Evolutionary conservation across 75 land plant genomes (phyloP).

Genomic region (Sequoiadendron giganteum): DNA sequence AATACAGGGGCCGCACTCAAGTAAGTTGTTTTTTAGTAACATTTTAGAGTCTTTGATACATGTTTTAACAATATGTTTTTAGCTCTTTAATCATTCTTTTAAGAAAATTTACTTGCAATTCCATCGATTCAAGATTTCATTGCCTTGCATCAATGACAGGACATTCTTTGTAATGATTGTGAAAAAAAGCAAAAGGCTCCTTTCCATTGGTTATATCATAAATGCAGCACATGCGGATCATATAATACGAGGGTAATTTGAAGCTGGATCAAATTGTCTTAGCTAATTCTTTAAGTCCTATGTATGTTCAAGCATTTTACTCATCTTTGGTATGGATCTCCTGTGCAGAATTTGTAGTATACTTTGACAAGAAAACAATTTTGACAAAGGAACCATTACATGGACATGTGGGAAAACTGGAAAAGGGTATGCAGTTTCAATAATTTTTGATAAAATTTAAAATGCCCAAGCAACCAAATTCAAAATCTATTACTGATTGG

Average conservation of each 20-base stretch:
- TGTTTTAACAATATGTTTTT: neutral
- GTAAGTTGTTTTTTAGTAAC: slow-evolving; percentile 18
- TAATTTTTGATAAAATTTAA: too few relatives aligned
- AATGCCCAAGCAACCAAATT: neutral
- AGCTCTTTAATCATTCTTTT: neutral
- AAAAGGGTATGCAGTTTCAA: neutral
- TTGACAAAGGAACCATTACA: neutral
- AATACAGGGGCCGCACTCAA: slow-evolving; percentile 54
- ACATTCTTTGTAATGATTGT: slow-evolving; percentile 77
- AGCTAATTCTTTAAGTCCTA: neutral
- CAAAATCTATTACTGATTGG: neutral
- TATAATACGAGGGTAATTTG: slow-evolving; percentile 72
- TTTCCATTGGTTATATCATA: slow-evolving; percentile 79
- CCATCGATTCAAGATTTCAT: neutral
- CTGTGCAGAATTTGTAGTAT: slow-evolving; percentile 1
- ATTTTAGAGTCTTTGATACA: neutral
- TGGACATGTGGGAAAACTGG: neutral
- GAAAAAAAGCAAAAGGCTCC: slow-evolving; percentile 56
- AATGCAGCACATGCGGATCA: slow-evolving; percentile 71
- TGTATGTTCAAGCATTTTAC: neutral
- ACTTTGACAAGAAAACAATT: neutral
- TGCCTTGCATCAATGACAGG: slow-evolving; percentile 27
- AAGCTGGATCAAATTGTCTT: slow-evolving; percentile 7
- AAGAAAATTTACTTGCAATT: neutral
- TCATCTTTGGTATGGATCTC: neutral